These are phyloP conservation scores for Vicia villosa DNA, from an alignment of 306 rosid genomes.

Conservation along the genomic window DNA sequence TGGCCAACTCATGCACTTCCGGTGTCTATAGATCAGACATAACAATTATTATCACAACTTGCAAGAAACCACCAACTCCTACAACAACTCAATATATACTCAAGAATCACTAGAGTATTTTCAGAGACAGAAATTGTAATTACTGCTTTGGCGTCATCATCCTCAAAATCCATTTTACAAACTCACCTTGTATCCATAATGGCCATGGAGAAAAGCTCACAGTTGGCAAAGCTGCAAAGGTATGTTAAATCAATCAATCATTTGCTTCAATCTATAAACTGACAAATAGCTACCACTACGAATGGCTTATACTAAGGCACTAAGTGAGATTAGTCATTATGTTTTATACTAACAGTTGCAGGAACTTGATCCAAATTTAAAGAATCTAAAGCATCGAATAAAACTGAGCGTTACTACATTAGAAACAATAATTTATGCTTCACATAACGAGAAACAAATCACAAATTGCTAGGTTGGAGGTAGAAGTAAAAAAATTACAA, in stretches of 20 bases:
- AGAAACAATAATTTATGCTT: too few relatives aligned
- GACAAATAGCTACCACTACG: conserved; percentile 21
- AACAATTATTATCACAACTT: not conserved
- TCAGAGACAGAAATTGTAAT: conserved; percentile 95
- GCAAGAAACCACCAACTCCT: not conserved
- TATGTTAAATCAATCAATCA: conserved; percentile 22
- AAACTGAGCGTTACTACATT: too few relatives aligned
- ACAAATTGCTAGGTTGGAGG: too few relatives aligned
- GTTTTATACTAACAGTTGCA: conserved; percentile 15
- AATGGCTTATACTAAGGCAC: too few relatives aligned
- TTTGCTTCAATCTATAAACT: conserved; percentile 11
- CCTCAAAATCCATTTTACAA: conserved; percentile 66
- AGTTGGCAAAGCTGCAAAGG: conserved; percentile 48
- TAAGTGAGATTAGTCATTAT: conserved; percentile 10
- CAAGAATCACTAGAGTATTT: conserved; percentile 71
- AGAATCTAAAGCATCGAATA: too few relatives aligned
- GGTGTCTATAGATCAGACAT: conserved; percentile 64
- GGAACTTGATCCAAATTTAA: too few relatives aligned
- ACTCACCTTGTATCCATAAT: conserved; percentile 48
- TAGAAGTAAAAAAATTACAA: too few relatives aligned
- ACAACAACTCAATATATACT: not conserved
- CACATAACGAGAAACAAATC: too few relatives aligned
- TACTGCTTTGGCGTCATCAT: conserved; percentile 97
- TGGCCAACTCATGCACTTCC: conserved; percentile 77
- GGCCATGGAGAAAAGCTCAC: conserved; percentile 54